These are phyloP conservation scores for Syzygium aromaticum DNA, from an alignment of 345 rosid species.

Conservation along the genomic window DNA sequence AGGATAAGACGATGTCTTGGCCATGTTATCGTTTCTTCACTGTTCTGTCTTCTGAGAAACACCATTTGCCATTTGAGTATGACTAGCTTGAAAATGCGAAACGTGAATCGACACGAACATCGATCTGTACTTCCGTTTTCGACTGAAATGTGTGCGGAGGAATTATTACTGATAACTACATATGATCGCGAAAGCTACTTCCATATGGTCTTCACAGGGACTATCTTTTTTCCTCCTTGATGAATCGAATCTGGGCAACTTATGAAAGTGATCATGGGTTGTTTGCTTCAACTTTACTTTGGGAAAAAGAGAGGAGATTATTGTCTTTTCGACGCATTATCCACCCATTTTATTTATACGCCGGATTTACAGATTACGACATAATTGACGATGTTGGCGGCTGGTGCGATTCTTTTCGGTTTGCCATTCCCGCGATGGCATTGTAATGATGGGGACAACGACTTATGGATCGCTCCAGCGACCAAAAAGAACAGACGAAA, in stretches of 20 bases:
- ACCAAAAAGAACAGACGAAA: not conserved
- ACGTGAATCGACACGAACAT: not conserved
- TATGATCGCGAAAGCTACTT: not conserved
- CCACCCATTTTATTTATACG: not conserved
- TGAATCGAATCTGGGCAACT: not conserved
- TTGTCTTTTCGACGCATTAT: not conserved
- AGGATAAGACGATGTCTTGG: not conserved
- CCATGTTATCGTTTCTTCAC: not conserved
- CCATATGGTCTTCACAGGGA: not conserved
- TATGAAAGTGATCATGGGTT: not conserved
- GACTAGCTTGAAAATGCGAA: not conserved
- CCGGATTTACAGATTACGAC: not conserved
- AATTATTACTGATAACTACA: not conserved
- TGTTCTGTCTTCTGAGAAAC: not conserved
- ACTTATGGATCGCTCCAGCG: not conserved
- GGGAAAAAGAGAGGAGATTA: not conserved
- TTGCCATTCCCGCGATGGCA: not conserved
- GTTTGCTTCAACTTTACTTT: not conserved
- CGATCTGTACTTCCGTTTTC: not conserved
- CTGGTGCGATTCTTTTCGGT: not conserved
- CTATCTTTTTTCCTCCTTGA: not conserved
- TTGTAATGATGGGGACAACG: not conserved
- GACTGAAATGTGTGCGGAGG: not conserved
- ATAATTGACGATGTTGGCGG: not conserved
- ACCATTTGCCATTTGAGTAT: not conserved